Conservation (phyloP, 1,284 basidiomycete genomes). For the Ganoderma leucocontextum region DNA sequence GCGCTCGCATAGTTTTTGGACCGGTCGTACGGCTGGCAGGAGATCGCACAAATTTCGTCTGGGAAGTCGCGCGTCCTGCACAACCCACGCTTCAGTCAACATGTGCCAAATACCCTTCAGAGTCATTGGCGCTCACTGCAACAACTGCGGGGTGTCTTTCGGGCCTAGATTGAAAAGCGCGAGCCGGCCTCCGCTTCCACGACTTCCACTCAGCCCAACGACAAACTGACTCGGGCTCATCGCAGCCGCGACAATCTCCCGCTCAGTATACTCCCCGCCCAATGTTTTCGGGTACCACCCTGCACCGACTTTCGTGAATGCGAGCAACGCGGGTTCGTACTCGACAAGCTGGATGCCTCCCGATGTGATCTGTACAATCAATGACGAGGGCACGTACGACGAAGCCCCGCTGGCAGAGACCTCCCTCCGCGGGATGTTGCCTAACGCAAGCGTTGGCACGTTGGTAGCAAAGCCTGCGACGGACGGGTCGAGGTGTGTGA, state of each 20-base stretch:
- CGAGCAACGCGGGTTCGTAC: slow-evolving; percentile 50
- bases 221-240: slow-evolving; percentile 72
- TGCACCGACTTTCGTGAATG: slow-evolving; percentile 45
- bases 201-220: slow-evolving; percentile 64
- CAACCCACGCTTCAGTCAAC: not conserved
- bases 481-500: slow-evolving; percentile 49
- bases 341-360: slow-evolving; percentile 62
- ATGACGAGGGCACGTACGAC: slow-evolving; percentile 58
- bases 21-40: slow-evolving; percentile 62
- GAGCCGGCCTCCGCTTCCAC: slow-evolving; percentile 56
- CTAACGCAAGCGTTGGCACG: slow-evolving; percentile 71
- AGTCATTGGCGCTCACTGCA: slow-evolving; percentile 42
- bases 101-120: not conserved
- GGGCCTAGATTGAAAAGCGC: slow-evolving; percentile 58
- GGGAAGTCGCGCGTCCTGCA: slow-evolving; percentile 36
- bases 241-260: slow-evolving; percentile 72
- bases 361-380: slow-evolving; percentile 78
- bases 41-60: slow-evolving; percentile 71
- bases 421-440: slow-evolving; percentile 57
- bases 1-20: slow-evolving; percentile 54
- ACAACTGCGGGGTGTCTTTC: slow-evolving; percentile 47
- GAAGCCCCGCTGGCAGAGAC: slow-evolving; percentile 37
- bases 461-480: slow-evolving; percentile 54
- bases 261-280: slow-evolving; percentile 42
- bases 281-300: slow-evolving; percentile 43